These are phyloP conservation scores for Symbiotaphrina buchneri DNA, from an alignment of 495 filamentous ascomycete genomes.

Conservation along the genomic window DNA sequence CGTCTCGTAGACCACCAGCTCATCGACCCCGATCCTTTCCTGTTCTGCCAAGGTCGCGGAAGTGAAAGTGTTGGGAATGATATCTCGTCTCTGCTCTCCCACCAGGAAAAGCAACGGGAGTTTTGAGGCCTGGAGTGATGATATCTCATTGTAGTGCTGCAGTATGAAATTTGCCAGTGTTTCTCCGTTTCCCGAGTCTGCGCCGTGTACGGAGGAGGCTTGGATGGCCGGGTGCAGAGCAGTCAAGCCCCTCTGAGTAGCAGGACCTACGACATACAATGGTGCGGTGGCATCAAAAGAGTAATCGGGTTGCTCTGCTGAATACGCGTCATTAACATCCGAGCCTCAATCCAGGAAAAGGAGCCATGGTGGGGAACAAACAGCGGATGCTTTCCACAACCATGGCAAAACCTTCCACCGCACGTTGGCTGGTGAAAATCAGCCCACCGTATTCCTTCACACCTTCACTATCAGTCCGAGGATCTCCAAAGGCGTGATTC, in stretches of 20 bases:
- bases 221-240: slow-evolving; percentile 22
- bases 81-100: slow-evolving; percentile 65
- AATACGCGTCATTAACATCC: too few species aligned
- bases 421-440: slow-evolving; percentile 85
- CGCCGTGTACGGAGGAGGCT: slow-evolving; percentile 31
- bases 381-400: slow-evolving; percentile 32
- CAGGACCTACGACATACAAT: slow-evolving; percentile 82
- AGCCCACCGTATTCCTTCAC: slow-evolving; percentile 45
- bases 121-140: not conserved
- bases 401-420: slow-evolving; percentile 63
- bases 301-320: too few species aligned
- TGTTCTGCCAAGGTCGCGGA: slow-evolving; percentile 14
- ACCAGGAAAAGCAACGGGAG: slow-evolving; percentile 57
- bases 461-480: slow-evolving; percentile 6
- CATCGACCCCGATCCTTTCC: slow-evolving; percentile 38
- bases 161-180: slow-evolving; percentile 56
- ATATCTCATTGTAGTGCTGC: slow-evolving; percentile 32
- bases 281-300: slow-evolving; percentile 17
- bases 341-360: too few species aligned
- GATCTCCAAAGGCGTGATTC: slow-evolving; percentile 7
- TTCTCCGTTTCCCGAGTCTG: slow-evolving; percentile 64
- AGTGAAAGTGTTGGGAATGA: slow-evolving; percentile 65
- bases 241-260: slow-evolving; percentile 51
- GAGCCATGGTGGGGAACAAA: slow-evolving; percentile 4
- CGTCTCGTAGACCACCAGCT: slow-evolving; percentile 72